phyloP scores from a whole-genome alignment of 176 grass and related monocot species.

The sorghum (Sorghum bicolor) region DNA sequence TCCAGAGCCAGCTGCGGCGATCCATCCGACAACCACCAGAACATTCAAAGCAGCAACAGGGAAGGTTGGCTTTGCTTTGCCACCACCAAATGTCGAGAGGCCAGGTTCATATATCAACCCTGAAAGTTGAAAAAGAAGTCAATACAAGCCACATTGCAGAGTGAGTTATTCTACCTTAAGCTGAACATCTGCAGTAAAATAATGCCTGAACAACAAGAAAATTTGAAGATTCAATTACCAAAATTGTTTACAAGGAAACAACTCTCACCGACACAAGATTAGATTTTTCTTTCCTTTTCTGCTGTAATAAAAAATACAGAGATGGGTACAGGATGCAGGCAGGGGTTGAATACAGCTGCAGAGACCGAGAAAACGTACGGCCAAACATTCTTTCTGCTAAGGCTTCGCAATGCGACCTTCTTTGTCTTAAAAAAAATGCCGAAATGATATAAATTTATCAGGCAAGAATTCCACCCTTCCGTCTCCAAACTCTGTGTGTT shows the following conservation, averaged over 20 bases:
- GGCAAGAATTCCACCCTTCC: not conserved
- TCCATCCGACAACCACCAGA: slow-evolving; percentile 43
- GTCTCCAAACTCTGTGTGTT: not conserved
- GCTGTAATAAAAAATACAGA: not conserved
- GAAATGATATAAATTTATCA: not conserved
- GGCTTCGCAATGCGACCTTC: not conserved
- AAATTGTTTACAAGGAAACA: not conserved
- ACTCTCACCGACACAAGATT: not conserved
- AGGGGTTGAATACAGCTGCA: not conserved
- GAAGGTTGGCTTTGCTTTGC: not conserved
- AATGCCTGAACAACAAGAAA: not conserved
- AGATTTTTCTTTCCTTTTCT: not conserved
- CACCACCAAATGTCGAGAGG: not conserved
- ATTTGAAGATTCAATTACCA: not conserved
- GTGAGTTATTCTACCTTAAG: not conserved
- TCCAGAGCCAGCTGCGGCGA: slow-evolving; percentile 47
- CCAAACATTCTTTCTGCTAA: slow-evolving; percentile 3
- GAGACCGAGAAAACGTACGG: not conserved
- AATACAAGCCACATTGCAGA: slow-evolving; percentile 4
- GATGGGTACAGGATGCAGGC: not conserved
- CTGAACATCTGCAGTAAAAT: not conserved
- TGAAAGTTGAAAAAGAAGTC: slow-evolving; percentile 19
- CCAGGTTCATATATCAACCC: not conserved
- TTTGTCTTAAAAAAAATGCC: no score
- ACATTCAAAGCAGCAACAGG: slow-evolving; percentile 22